A percentile compares a stretch with the other conserved stretches of the same genome.
These are phyloP conservation scores for Brassica hybrid DNA, from an alignment of 441 rosid species.

Conservation along the genomic window DNA sequence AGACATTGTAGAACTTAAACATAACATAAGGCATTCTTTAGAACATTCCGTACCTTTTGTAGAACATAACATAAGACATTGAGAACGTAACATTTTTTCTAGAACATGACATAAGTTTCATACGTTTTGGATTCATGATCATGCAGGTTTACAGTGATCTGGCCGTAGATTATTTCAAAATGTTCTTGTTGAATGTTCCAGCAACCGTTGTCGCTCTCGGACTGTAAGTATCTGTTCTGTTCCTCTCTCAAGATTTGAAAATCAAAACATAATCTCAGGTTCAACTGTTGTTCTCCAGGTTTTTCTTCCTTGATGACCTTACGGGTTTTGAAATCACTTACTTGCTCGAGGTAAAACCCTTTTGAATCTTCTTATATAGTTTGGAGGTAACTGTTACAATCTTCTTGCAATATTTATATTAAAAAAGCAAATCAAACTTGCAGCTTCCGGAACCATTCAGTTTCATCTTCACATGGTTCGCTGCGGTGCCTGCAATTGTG, in stretches of 20 bases:
- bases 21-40: too few relatives aligned
- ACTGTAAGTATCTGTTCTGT: slow-evolving; percentile 58
- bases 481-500: slow-evolving; percentile 79
- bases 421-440: slow-evolving; percentile 14
- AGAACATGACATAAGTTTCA: neutral
- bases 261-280: neutral
- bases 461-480: slow-evolving; percentile 94
- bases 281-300: slow-evolving; percentile 50
- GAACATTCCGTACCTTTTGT: too few relatives aligned
- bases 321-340: slow-evolving; percentile 86
- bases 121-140: neutral
- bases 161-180: slow-evolving; percentile 80
- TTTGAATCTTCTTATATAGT: neutral
- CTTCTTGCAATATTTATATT: neutral
- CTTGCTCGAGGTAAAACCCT: slow-evolving; percentile 75
- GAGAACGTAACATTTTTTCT: neutral
- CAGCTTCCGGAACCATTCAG: slow-evolving; percentile 96
- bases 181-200: slow-evolving; percentile 83
- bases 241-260: neutral
- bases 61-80: too few relatives aligned
- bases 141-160: slow-evolving; percentile 86
- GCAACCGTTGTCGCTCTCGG: slow-evolving; percentile 84
- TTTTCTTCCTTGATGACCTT: slow-evolving; percentile 89
- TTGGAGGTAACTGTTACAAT: neutral
- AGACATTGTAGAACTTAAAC: neutral